Evolutionary conservation across 495 filamentous ascomycete species (phyloP), one percentile per base, ranked within the genome.

Genomic region (Articulospora tetracladia): DNA sequence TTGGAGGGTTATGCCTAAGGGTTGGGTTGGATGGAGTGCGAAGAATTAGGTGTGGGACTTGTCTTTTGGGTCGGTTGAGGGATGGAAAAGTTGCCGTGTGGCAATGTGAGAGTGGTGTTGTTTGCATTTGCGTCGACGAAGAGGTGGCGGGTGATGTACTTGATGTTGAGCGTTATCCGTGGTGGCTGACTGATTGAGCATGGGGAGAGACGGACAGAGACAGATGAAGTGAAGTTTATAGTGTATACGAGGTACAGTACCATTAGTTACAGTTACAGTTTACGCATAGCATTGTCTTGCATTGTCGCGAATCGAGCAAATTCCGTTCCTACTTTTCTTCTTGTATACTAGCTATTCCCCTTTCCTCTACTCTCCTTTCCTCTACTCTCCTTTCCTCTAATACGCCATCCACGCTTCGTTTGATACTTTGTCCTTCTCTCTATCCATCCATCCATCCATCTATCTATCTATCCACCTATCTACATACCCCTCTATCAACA

Each of bases 1-100:
- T 60, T 98, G 94, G 94, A 85, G 94, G 59, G 91, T 96, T 32
- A 93, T 97, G 85, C 89, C 90, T 13, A 83, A 91, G 63, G 86
- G 80, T 62, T 98, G 93, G 92, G 86, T 98, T 48, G 91, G 93
- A 30, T 97, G 93, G 93, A 86, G 84, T 49, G 80, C 71, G 13
- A 51, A 61, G 53, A 65, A 69, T 58, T 67, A 65, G 53, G 28
- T 6, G 3, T 44, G 39, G 39, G 39, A 8, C 15, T 15, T 44
- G 39, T 7, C 17, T 3, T 19, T 44, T 44, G 8, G 39, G 10
- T 19, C n/a, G 39, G 39, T 8, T 44, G 39, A 19, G 39, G 39
- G 15, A 44, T 44, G 39, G 39, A 12, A 44, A 44, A 44, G 30
- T 34, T 34, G 30, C 30, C 7, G 6, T 34, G 30, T 34, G 6